phyloP scores from a whole-genome alignment of 2,329 filamentous ascomycete species.

The Cercospora berteroae region DNA sequence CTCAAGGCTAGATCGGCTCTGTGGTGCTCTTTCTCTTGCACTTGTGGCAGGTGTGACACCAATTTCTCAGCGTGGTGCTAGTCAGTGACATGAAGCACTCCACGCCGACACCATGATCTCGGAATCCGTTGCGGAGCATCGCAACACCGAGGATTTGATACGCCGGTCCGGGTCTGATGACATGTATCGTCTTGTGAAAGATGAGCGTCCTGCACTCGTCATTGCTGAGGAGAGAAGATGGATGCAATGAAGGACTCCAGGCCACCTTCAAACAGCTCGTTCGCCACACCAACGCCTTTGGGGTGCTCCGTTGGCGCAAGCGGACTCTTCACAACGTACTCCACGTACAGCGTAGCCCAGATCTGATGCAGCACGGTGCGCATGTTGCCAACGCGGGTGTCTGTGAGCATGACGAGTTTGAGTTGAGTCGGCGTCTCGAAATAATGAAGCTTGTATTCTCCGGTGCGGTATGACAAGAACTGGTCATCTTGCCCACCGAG shows the following conservation, averaged over 20 bases:
- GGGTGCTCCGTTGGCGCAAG: slow-evolving; percentile 61
- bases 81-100: not conserved
- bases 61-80: not conserved
- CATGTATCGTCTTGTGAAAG: not conserved
- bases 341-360: slow-evolving; percentile 96
- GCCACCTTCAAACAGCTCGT: slow-evolving; percentile 63
- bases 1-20: not conserved
- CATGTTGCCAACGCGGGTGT: slow-evolving; percentile 72
- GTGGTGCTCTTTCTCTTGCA: not conserved
- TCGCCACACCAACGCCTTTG: slow-evolving; percentile 61
- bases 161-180: not conserved
- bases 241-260: slow-evolving; percentile 69
- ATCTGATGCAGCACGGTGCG: slow-evolving; percentile 95
- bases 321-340: slow-evolving; percentile 74
- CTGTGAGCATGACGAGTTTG: slow-evolving; percentile 95
- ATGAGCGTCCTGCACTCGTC: not conserved
- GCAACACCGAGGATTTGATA: not conserved
- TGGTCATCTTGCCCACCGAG: slow-evolving; percentile 87
- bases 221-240: slow-evolving; percentile 22
- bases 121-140: not conserved
- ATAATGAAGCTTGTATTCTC: slow-evolving; percentile 96
- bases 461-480: slow-evolving; percentile 91
- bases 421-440: slow-evolving; percentile 96
- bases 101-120: not conserved
- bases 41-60: not conserved